A percentile compares a stretch with the other conserved stretches of the same genome.
phyloP scores from a whole-genome alignment of 495 filamentous ascomycete genomes.

The Aspergillus wentii region DNA sequence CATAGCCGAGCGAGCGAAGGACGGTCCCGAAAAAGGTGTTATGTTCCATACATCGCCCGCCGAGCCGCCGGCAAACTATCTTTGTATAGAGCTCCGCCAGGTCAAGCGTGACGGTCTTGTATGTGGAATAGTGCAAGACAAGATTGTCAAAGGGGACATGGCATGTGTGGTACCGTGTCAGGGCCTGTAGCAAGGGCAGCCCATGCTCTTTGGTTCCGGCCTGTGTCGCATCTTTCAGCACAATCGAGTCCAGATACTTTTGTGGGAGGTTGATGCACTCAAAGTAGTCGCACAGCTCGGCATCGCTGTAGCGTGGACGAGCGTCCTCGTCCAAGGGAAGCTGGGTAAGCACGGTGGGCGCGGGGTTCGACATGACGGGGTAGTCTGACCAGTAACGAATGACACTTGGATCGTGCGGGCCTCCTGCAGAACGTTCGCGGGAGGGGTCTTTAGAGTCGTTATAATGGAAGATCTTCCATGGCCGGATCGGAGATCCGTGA shows the following conservation, averaged over 20 bases:
- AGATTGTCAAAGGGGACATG: constrained; percentile 65
- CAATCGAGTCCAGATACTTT: constrained; percentile 5
- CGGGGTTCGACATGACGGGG: background rate
- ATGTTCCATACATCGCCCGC: constrained; percentile 72
- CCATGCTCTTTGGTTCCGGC: constrained; percentile 3
- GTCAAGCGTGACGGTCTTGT: constrained; percentile 46
- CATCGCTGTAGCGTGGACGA: constrained; percentile 8
- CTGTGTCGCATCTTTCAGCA: background rate
- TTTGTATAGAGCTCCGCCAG: constrained; percentile 55
- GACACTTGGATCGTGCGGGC: too few species aligned
- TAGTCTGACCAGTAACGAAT: too few species aligned
- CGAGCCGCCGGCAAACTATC: constrained; percentile 43
- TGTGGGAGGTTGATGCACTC: constrained; percentile 12
- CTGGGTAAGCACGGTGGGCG: constrained; percentile 2
- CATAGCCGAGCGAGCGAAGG: constrained; percentile 53
- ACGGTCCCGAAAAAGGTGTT: constrained; percentile 57
- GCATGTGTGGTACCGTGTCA: constrained; percentile 39
- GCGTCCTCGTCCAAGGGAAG: constrained; percentile 18
- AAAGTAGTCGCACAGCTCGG: constrained; percentile 13
- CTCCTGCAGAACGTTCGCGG: too few species aligned
- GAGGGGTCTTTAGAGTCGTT: too few species aligned
- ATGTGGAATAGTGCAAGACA: constrained; percentile 44
- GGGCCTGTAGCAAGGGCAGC: constrained; percentile 6
- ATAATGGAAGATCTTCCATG: too few species aligned
- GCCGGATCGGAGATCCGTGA: too few species aligned